Evolutionary conservation across 2,329 filamentous ascomycete species (phyloP).

Genomic region (Coccinonectria pachysandricola): DNA sequence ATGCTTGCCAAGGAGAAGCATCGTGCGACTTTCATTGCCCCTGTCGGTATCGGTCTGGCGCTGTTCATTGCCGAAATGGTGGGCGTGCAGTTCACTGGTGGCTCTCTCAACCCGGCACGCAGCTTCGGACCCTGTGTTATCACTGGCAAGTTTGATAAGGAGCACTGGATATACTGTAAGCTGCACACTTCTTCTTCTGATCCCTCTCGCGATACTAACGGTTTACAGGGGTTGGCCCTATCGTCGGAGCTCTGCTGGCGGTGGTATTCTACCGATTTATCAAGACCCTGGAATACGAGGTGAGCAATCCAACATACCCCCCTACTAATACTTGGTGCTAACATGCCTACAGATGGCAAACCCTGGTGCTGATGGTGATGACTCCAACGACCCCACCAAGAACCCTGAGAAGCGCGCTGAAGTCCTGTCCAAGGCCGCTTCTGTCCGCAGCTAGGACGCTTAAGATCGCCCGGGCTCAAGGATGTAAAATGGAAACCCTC

Average conservation of each 20-base stretch:
- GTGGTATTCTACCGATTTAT: slow-evolving; percentile 30
- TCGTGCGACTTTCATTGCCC: slow-evolving; percentile 35
- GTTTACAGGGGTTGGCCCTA: slow-evolving; percentile 24
- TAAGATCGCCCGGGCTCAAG: too few species aligned
- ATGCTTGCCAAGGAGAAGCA: slow-evolving; percentile 44
- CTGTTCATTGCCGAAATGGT: slow-evolving; percentile 36
- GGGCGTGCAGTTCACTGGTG: slow-evolving; percentile 38
- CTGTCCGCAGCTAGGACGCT: slow-evolving; percentile 14
- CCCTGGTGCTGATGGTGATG: slow-evolving; percentile 35
- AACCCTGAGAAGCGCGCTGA: slow-evolving; percentile 31
- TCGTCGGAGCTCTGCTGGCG: slow-evolving; percentile 24
- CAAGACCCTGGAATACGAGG: slow-evolving; percentile 30
- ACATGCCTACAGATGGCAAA: slow-evolving; percentile 30
- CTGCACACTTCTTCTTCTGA: background rate
- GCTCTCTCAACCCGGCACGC: slow-evolving; percentile 36
- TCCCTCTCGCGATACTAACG: slow-evolving; percentile 1
- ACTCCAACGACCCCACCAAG: slow-evolving; percentile 31
- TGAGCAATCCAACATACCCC: slow-evolving; percentile 3
- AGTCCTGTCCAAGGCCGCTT: slow-evolving; percentile 14
- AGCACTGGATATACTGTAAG: slow-evolving; percentile 39
- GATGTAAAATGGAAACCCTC: background rate
- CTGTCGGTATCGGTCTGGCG: slow-evolving; percentile 36
- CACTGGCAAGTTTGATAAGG: slow-evolving; percentile 27
- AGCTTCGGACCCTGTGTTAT: slow-evolving; percentile 37
- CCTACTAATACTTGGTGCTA: background rate